These are phyloP conservation scores for Solioccasus polychromus DNA, from an alignment of 768 basidiomycete genomes.

Conservation along the genomic window DNA sequence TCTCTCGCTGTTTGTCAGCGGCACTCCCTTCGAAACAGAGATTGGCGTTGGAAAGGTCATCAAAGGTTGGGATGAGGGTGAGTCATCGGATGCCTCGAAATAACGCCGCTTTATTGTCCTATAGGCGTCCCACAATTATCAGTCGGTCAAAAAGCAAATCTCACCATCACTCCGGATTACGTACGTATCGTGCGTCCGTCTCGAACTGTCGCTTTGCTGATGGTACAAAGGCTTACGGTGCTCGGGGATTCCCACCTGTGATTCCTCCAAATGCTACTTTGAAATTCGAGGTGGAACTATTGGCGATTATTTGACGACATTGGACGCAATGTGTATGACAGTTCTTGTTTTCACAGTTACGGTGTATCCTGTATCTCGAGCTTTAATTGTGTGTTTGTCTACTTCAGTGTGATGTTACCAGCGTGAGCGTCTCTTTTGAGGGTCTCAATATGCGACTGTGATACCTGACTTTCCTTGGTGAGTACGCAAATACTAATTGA, in stretches of 20 bases:
- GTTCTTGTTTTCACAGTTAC: slow-evolving; percentile 15
- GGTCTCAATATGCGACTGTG: too few relatives aligned
- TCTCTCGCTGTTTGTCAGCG: slow-evolving; percentile 37
- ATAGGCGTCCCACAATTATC: slow-evolving; percentile 77
- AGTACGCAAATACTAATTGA: too few relatives aligned
- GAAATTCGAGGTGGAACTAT: slow-evolving; percentile 80
- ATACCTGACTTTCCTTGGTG: too few relatives aligned
- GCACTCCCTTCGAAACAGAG: slow-evolving; percentile 57
- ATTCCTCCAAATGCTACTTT: slow-evolving; percentile 77
- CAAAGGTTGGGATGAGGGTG: slow-evolving; percentile 89
- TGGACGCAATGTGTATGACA: slow-evolving; percentile 20
- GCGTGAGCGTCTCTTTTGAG: too few relatives aligned
- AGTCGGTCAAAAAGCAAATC: slow-evolving; percentile 65
- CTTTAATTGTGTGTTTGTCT: slow-evolving; percentile 19
- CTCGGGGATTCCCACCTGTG: slow-evolving; percentile 71
- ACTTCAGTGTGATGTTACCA: too few relatives aligned
- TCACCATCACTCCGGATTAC: slow-evolving; percentile 73
- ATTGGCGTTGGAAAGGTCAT: slow-evolving; percentile 85
- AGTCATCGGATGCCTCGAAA: slow-evolving; percentile 14
- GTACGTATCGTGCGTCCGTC: slow-evolving; percentile 43
- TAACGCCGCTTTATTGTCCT: not conserved
- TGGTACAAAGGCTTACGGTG: slow-evolving; percentile 60
- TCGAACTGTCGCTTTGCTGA: slow-evolving; percentile 2
- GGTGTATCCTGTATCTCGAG: slow-evolving; percentile 26
- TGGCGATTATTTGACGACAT: slow-evolving; percentile 55